Base-by-base conservation (phyloP, 345 rosid genomes). In the Pugionium cornutum region DNA sequence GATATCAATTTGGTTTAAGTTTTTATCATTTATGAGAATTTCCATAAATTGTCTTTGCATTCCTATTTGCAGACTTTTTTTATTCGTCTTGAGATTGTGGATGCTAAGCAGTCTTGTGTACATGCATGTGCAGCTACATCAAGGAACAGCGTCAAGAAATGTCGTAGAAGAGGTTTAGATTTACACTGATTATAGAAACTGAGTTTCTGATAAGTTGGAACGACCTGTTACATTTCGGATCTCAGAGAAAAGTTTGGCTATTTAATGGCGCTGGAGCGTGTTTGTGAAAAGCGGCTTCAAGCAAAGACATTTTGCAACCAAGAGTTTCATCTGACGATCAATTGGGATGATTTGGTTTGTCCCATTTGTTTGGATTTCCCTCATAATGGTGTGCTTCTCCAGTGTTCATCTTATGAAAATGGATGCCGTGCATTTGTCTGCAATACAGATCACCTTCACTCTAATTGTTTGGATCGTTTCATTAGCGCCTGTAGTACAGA, bases 351-450 rank as follows among this genome's bases (percentile, higher is more conserved):
- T 69, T 89, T 88, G 74, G 76, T 50, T 59, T 94, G 97, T 67
- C 99, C 96, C 18, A 90, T 94, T 77, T 94, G 99, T 72, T 83
- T 90, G 74, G 95, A 94, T 70, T 85, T 66, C 68, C 99, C 99
- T 60, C 99, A 90, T 68, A 94, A 90, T 52, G 68, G 87, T 68
- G 96, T 94, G 32, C 95, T 90, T 60, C 97, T 92, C 27, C 89
- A 71, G 11, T 94, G 97, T 69, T 83, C 91, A 0, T 90, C 99
- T 68, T 84, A 78, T 57, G 82, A 65, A 36, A 90, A 86, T 65
- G 99, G 97, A 2, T 90, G 99, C 46, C 83, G 86, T 66, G 80
- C 99, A 29, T 90, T 94, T 66, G 85, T 94, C 46, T 90, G 97
- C 39, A 88, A 86, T 55, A 94, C 99, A 2, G 84, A 86, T 47